These are phyloP conservation scores for Rhodotorula sp. DNA, from an alignment of 1,284 basidiomycete genomes.

Conservation along the genomic window DNA sequence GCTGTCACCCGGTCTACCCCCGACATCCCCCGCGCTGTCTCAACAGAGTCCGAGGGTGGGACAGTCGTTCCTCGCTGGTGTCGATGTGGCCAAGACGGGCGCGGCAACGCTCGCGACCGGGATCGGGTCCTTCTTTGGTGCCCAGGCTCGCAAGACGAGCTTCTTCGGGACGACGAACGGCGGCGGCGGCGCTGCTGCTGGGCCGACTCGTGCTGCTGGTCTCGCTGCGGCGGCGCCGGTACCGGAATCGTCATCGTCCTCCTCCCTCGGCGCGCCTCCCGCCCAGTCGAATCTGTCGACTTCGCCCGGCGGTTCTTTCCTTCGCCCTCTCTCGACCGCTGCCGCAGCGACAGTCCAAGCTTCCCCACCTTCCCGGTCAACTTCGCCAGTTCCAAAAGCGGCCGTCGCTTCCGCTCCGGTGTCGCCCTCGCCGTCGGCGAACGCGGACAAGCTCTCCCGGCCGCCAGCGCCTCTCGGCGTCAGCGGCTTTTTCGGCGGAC, in stretches of 20 bases:
- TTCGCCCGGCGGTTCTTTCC: conserved; percentile 1
- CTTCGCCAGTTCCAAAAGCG: neutral
- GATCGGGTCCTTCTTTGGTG: conserved; percentile 24
- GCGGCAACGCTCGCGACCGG: conserved; percentile 29
- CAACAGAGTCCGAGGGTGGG: neutral
- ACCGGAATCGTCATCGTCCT: no score
- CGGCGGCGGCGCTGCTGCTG: neutral
- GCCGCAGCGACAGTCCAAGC: conserved; percentile 13
- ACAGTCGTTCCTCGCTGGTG: conserved; percentile 26
- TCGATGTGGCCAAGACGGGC: conserved; percentile 37
- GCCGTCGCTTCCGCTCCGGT: neutral
- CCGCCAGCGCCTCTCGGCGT: conserved; percentile 1
- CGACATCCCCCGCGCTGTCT: neutral
- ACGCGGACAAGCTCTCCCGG: neutral
- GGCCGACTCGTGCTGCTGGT: neutral
- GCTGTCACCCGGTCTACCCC: no score
- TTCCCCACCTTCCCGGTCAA: neutral
- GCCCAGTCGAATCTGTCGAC: neutral
- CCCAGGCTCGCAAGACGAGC: conserved; percentile 9
- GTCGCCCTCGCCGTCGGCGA: neutral
- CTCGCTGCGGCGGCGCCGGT: neutral
- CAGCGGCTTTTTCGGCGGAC: conserved; percentile 25
- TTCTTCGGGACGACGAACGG: neutral
- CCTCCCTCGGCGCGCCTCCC: no score
- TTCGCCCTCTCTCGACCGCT: conserved; percentile 11